A percentile compares a stretch with the other conserved stretches of the same genome.
phyloP scores from a whole-genome alignment of 2,329 filamentous ascomycete genomes.

The Lasiodiplodia sp. region DNA sequence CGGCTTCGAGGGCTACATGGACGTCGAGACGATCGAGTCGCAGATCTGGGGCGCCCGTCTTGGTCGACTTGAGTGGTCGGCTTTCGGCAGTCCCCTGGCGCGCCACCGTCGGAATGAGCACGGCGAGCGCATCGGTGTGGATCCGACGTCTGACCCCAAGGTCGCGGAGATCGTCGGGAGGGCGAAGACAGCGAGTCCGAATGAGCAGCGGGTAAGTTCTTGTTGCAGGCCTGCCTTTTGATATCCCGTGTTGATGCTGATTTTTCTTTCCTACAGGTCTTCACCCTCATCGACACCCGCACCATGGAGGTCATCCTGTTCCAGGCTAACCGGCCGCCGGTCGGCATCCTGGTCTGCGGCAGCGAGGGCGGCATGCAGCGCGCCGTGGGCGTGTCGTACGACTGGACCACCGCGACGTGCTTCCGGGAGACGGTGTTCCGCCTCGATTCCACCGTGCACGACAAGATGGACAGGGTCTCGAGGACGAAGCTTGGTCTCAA shows the following conservation, averaged over 20 bases:
- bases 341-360: conserved; percentile 54
- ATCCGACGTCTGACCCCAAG: conserved; percentile 40
- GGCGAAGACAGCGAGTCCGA: conserved; percentile 37
- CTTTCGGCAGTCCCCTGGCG: conserved; percentile 43
- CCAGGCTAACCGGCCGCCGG: conserved; percentile 49
- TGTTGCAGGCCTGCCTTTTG: background rate
- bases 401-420: conserved; percentile 51
- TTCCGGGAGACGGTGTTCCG: conserved; percentile 55
- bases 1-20: conserved; percentile 53
- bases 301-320: conserved; percentile 56
- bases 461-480: conserved; percentile 44
- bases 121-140: conserved; percentile 42
- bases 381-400: conserved; percentile 55
- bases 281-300: conserved; percentile 52
- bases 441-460: conserved; percentile 49
- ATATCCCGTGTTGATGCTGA: background rate
- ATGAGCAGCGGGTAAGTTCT: conserved; percentile 38
- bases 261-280: conserved; percentile 31
- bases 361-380: conserved; percentile 57
- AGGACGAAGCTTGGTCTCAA: conserved; percentile 44
- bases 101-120: conserved; percentile 42
- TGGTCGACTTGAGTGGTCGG: conserved; percentile 47
- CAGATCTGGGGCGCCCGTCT: conserved; percentile 42
- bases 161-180: conserved; percentile 35
- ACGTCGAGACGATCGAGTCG: conserved; percentile 48